Evolutionary conservation across 1,284 basidiomycete species (phyloP).

Genomic region (Cutaneotrichosporon cutaneum): DNA sequence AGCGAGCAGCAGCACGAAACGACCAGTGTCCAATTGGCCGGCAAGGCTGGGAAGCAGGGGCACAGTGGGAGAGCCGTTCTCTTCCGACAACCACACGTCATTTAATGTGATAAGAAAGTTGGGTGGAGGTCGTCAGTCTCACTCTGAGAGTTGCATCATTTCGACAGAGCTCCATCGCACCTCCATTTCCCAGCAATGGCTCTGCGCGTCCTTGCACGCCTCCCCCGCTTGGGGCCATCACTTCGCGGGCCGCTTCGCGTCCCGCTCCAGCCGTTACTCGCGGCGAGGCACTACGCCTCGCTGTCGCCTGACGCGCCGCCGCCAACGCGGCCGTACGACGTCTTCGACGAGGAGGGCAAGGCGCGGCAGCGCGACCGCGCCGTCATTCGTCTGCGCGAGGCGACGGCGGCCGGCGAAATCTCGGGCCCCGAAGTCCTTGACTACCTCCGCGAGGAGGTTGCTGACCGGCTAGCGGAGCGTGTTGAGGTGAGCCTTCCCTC

Average conservation of each 20-base stretch:
- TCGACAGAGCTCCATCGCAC: neutral
- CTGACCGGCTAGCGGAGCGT: slow-evolving; percentile 85
- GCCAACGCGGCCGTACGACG: slow-evolving; percentile 61
- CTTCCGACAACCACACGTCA: slow-evolving; percentile 10
- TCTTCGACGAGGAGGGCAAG: slow-evolving; percentile 89
- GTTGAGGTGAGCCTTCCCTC: slow-evolving; percentile 62
- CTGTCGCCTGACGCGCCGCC: slow-evolving; percentile 47
- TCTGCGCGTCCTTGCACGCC: slow-evolving; percentile 2
- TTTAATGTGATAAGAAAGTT: neutral
- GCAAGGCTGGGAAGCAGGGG: neutral
- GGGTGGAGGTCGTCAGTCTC: slow-evolving; percentile 5
- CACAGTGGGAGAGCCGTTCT: slow-evolving; percentile 1
- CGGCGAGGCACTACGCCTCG: slow-evolving; percentile 34
- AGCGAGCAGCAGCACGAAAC: neutral
- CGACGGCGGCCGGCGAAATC: slow-evolving; percentile 53
- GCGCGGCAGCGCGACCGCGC: slow-evolving; percentile 75
- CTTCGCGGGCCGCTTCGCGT: neutral
- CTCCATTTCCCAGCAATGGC: neutral
- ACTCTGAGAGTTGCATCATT: neutral
- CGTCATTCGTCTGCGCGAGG: slow-evolving; percentile 59
- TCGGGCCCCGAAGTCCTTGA: slow-evolving; percentile 64
- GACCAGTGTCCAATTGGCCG: slow-evolving; percentile 4
- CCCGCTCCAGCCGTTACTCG: neutral
- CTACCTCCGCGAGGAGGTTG: slow-evolving; percentile 87
- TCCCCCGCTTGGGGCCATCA: neutral